These are phyloP conservation scores for Colletotrichum eleusines DNA, from an alignment of 2,329 filamentous ascomycete genomes.

Conservation along the genomic window DNA sequence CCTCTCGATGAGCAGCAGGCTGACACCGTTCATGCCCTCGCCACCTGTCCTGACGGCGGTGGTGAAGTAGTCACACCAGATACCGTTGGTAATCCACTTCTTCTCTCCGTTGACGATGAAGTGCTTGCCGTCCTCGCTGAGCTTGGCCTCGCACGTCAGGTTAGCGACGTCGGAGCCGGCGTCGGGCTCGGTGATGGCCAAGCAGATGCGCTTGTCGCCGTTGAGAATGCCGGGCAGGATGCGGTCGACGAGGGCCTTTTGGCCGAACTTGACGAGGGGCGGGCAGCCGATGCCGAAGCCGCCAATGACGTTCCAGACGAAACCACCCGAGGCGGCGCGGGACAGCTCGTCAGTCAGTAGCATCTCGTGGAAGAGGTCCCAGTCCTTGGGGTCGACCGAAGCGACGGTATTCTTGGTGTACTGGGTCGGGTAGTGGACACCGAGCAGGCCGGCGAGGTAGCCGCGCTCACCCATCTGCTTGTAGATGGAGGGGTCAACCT, in stretches of 20 bases:
- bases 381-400: constrained; percentile 86
- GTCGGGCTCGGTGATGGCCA: constrained; percentile 97
- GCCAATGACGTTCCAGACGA: constrained; percentile 97
- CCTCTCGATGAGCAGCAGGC: constrained; percentile 92
- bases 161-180: constrained; percentile 96
- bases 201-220: constrained; percentile 96
- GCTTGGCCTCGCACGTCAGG: constrained; percentile 93
- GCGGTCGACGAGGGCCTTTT: constrained; percentile 84
- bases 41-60: constrained; percentile 92
- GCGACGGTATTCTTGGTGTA: constrained; percentile 79
- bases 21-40: constrained; percentile 92
- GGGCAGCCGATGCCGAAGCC: constrained; percentile 97
- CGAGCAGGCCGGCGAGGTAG: constrained; percentile 92
- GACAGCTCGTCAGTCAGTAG: constrained; percentile 95
- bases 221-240: constrained; percentile 89
- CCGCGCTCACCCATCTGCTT: constrained; percentile 94
- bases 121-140: constrained; percentile 95
- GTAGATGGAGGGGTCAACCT: constrained; percentile 90
- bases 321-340: constrained; percentile 87
- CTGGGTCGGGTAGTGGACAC: constrained; percentile 82
- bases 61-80: constrained; percentile 98
- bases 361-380: constrained; percentile 99
- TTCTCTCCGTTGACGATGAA: constrained; percentile 99
- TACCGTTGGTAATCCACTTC: constrained; percentile 99
- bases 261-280: constrained; percentile 91